These are phyloP conservation scores for Coccomyxa sp. DNA, from an alignment of 139 green algal species.

Conservation along the genomic window DNA sequence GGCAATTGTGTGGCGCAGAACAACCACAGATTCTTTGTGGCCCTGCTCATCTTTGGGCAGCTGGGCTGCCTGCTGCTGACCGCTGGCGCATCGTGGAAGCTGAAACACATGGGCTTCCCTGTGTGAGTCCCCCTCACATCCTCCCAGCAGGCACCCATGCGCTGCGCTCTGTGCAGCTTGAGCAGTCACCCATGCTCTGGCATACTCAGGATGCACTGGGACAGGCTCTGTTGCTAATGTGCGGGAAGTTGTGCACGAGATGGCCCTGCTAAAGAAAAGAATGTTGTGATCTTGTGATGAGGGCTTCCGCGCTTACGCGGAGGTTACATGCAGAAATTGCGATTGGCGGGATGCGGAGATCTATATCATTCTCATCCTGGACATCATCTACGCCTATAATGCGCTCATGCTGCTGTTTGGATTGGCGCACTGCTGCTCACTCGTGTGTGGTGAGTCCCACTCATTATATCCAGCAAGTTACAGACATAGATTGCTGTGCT, in stretches of 20 bases:
- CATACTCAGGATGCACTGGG: background rate
- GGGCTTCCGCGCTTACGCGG: background rate
- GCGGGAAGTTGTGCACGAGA: no score
- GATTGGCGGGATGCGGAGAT: slow-evolving; percentile 31
- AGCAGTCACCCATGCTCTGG: background rate
- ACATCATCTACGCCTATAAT: slow-evolving; percentile 40
- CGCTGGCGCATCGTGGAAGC: background rate
- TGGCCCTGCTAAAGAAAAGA: no score
- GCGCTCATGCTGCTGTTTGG: slow-evolving; percentile 50
- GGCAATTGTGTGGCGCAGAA: slow-evolving; percentile 60
- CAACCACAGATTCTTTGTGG: slow-evolving; percentile 76
- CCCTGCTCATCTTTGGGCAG: slow-evolving; percentile 21
- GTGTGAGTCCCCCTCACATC: slow-evolving; percentile 1
- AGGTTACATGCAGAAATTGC: background rate
- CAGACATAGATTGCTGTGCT: background rate
- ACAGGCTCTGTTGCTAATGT: background rate
- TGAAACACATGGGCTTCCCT: background rate
- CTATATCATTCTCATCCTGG: slow-evolving; percentile 41
- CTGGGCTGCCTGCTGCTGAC: slow-evolving; percentile 12
- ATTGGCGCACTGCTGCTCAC: slow-evolving; percentile 25
- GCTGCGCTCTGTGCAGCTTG: slow-evolving; percentile 1
- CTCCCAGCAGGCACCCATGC: slow-evolving; percentile 23
- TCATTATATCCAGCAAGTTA: background rate
- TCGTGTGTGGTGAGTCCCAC: slow-evolving; percentile 35
- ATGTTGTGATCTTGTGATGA: no score